phyloP scores from a whole-genome alignment of 495 filamentous ascomycete genomes.

The Tetracladium marchalianum region DNA sequence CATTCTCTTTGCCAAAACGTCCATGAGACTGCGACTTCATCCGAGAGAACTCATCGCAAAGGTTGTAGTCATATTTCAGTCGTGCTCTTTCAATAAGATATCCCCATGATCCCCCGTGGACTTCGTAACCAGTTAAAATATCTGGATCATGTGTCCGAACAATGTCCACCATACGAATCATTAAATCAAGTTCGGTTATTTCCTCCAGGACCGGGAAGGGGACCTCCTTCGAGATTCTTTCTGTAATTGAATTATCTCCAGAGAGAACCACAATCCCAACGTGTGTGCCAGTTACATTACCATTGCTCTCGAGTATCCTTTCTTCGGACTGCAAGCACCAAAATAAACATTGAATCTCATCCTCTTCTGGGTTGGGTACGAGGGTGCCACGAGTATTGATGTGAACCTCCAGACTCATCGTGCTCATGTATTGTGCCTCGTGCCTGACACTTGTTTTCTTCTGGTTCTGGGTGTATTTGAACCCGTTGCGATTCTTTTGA shows the following conservation, averaged over 20 bases:
- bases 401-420: constrained; percentile 92
- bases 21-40: constrained; percentile 75
- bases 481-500: constrained; percentile 72
- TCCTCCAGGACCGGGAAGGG: constrained; percentile 61
- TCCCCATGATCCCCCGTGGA: constrained; percentile 88
- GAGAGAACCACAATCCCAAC: constrained; percentile 58
- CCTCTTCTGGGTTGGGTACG: constrained; percentile 77
- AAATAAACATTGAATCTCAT: constrained; percentile 83
- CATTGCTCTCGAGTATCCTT: constrained; percentile 40
- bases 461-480: constrained; percentile 77
- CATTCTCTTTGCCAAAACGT: constrained; percentile 73
- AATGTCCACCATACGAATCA: constrained; percentile 74
- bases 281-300: constrained; percentile 35
- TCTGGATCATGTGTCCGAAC: constrained; percentile 82
- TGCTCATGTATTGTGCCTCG: constrained; percentile 91
- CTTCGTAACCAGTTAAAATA: constrained; percentile 91
- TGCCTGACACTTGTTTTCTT: constrained; percentile 70
- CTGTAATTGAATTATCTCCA: constrained; percentile 41
- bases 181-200: constrained; percentile 68
- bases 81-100: constrained; percentile 87
- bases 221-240: constrained; percentile 38
- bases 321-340: constrained; percentile 82
- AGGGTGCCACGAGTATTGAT: constrained; percentile 77
- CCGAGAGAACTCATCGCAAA: constrained; percentile 83
- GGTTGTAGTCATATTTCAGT: constrained; percentile 76